Base-by-base conservation (phyloP, 1,284 basidiomycete species). In the Heimioporus retisporus region DNA sequence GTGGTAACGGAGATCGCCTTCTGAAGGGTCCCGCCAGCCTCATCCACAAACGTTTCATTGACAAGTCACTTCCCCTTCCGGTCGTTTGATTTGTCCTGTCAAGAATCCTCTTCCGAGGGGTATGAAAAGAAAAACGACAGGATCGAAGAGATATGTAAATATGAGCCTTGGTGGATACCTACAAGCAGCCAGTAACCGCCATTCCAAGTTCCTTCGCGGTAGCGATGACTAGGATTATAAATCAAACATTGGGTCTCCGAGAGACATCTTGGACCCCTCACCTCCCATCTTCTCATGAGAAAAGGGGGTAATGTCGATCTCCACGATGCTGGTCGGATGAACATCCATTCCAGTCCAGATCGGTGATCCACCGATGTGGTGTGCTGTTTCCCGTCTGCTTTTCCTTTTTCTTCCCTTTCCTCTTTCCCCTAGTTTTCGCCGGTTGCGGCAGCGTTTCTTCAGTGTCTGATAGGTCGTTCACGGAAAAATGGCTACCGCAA, bases 61-160 rank as follows among this genome's bases (percentile, higher is more conserved):
- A 35, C 35, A 44, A 18, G 43, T 44, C 43, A 46, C 67, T 62
- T 44, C 48, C 77, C 75, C 88, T 44, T 84, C 81, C 11, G 77
- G 76, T 16, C 77, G 79, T 71, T 84, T 84, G 72, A 85, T 83
- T 43, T 79, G 78, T 23, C 89, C 87, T 13, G 85, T 84, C 50
- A 92, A 77, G 74, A 91, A 85, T 2, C 91, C 91, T 55, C 83
- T 79, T 19, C 88, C 89, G 8, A 91, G 82, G 1, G 89, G 90
- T 3, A 83, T 84, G 60, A n/a, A 44, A 48, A 19, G 8, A 35
- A 6, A 28, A 44, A n/a, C 23, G 35, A 35, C 35, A 35, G 35
- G 35, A 35, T 35, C 35, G 11, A 35, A 35, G 35, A 35, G 35
- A 35, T 10, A 35, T 35, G 31, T 5, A 35, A 35, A 35, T 35